Evolutionary conservation across 176 grass and related monocot genomes (phyloP).

Genomic region (Eleusine indica): DNA sequence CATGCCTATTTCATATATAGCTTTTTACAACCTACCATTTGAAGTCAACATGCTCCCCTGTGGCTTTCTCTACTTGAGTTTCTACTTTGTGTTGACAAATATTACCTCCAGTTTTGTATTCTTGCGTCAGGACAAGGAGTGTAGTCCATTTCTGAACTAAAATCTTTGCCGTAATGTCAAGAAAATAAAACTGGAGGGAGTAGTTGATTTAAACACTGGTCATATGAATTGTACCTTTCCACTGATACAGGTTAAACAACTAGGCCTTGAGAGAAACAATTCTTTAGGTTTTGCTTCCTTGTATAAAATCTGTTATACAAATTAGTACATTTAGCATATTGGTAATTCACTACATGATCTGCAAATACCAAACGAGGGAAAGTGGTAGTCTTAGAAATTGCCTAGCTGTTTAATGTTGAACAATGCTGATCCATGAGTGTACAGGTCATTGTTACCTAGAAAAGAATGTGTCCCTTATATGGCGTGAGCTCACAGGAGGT

Average conservation of each 20-base stretch:
- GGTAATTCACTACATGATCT: not conserved
- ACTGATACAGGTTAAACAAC: not conserved
- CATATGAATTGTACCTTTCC: not conserved
- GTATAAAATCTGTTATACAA: not conserved
- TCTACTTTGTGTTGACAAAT: not conserved
- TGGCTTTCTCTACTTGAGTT: constrained; percentile 4
- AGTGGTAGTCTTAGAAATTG: not conserved
- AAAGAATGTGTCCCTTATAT: not conserved
- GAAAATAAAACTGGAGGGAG: no score
- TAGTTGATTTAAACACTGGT: not conserved
- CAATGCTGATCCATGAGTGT: not conserved
- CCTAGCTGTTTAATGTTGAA: constrained; percentile 32
- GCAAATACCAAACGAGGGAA: not conserved
- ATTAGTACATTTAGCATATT: constrained; percentile 7
- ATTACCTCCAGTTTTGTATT: no score
- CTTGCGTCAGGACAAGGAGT: no score
- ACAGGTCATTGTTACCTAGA: no score
- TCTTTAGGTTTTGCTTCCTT: constrained; percentile 3
- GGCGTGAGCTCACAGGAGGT: constrained; percentile 21
- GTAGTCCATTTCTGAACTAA: no score
- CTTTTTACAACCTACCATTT: not conserved
- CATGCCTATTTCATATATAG: not conserved
- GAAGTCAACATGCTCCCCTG: not conserved
- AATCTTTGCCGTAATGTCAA: no score
- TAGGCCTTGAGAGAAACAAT: not conserved